Evolutionary conservation across 2,329 filamentous ascomycete genomes (phyloP).

Genomic region (Aspergillus aculeatus): DNA sequence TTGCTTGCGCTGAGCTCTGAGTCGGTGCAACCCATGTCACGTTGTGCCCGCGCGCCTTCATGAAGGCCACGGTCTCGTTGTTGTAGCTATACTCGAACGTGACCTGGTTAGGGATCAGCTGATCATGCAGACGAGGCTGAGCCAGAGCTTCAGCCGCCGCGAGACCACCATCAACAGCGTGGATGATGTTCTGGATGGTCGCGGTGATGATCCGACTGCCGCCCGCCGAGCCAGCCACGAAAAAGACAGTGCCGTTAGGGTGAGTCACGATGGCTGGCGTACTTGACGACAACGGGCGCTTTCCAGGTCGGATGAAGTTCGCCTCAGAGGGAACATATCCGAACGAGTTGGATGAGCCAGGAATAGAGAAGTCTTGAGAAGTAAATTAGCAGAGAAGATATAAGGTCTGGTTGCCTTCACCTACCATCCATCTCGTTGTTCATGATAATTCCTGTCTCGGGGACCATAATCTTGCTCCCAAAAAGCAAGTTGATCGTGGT

Average conservation of each 20-base stretch:
- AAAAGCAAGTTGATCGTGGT: slow-evolving; percentile 88
- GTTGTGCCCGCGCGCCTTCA: slow-evolving; percentile 67
- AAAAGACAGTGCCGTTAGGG: slow-evolving; percentile 63
- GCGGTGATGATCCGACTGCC: slow-evolving; percentile 81
- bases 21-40: slow-evolving; percentile 66
- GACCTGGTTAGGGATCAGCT: slow-evolving; percentile 70
- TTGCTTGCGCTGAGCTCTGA: slow-evolving; percentile 68
- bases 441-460: slow-evolving; percentile 78
- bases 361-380: slow-evolving; percentile 85
- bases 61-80: slow-evolving; percentile 61
- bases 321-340: slow-evolving; percentile 75
- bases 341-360: slow-evolving; percentile 73
- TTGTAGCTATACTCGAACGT: slow-evolving; percentile 69
- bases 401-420: slow-evolving; percentile 29
- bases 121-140: slow-evolving; percentile 73
- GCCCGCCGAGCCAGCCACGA: slow-evolving; percentile 72
- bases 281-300: slow-evolving; percentile 81
- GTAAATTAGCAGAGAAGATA: slow-evolving; percentile 41
- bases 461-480: slow-evolving; percentile 74
- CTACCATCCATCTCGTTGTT: slow-evolving; percentile 60
- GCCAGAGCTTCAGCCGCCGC: slow-evolving; percentile 62
- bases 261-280: slow-evolving; percentile 74
- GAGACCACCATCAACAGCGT: slow-evolving; percentile 66
- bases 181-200: slow-evolving; percentile 71
- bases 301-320: slow-evolving; percentile 79